Evolutionary conservation across 75 land plant species (phyloP), one percentile per base, ranked within the genome.

Genomic region (Sequoiadendron giganteum): DNA sequence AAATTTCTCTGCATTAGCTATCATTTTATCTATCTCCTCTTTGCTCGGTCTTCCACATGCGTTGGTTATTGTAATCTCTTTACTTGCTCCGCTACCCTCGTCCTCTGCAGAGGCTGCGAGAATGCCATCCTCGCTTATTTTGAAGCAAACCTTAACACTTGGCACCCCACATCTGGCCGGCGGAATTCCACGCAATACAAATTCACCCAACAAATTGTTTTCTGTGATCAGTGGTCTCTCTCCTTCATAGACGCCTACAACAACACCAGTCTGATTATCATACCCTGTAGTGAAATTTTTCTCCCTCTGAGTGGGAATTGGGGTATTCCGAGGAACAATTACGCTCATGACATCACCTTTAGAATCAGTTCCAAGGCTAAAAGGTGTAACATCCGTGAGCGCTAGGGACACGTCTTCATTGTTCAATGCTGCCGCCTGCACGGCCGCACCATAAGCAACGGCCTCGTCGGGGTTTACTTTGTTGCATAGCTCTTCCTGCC

Each of bases 101-200:
- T 18, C 75, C 28, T 72, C 8, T 25, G 90, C 91, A 10, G 91
- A 89, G 32, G 85, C 90, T 18, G 84, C 84, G 47, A 90, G 54
- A 70, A 89, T 72, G 14, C 88, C 90, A 70, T 90, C 77, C 34
- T 49, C 90, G 39, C 88, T 90, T 18, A 89, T n/a, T 34, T 89
- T 36, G 5, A 89, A 88, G n/a, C n/a, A 19, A 30, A 89, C 84
- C 18, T 28, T 87, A 25, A 89, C 45, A 0, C 19, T 0, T 32
- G 82, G 90, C 52, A 45, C 86, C 16, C 90, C 85, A 52, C 40
- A 6, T 15, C 19, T 36, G 2, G 90, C 90, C 45, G 30, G 54
- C 14, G 32, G 36, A 40, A 87, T 52, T 39, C 84, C 84, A 25
- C 61, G 2, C 21, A 88, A 42, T 15, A 30, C 19, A 34, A 89